Base-by-base conservation (phyloP, 2,329 filamentous ascomycete species). In the Aspergillus sp. region DNA sequence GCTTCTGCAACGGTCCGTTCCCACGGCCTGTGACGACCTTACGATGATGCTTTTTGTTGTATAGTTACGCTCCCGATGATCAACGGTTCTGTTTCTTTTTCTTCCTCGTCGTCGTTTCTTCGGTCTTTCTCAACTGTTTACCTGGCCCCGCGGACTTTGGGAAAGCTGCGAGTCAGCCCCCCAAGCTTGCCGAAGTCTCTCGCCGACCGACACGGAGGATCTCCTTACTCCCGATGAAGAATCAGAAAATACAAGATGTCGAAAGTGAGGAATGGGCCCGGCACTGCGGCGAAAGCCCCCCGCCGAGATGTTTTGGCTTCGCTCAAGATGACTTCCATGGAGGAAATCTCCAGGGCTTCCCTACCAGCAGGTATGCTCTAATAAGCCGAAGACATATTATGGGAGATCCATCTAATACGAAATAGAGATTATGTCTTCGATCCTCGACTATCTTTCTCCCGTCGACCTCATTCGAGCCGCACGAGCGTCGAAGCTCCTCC, bases 391-490 rank as follows among this genome's bases (percentile, higher is more conserved):
- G 14, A 22, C 16, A 14, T 33, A n/a, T 26, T 43, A 47, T 26
- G 14, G 17, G 19, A 19, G 19, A 26, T 19, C 16, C 22, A 20
- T 30, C 66, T 74, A 54, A 72, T 58, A 33, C 19, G 33, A 47
- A 53, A 42, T 67, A 90, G 93, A 97, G 76, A 90, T 97, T 60
- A 83, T 97, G 62, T 87, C 88, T 26, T 82, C 85, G 0, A 91
- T 99, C 60, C 82, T 99, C 66, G 90, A 96, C 68, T 91, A 95
- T 74, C 83, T 97, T 36, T 88, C 90, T 36, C 82, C 96, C 24
- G 77, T 87, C 54, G 93, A 96, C 70, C 86, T 95, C 64, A 82
- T 97, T 68, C 84, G 85, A 60, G 93, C 90, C 67, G 93, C 94
- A 42, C 86, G 87, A 57, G 86, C 89, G 20, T 96, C 90, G 53